These are phyloP conservation scores for Wickerhamomyces mucosus DNA, from an alignment of 805 yeast genomes.

Conservation along the genomic window DNA sequence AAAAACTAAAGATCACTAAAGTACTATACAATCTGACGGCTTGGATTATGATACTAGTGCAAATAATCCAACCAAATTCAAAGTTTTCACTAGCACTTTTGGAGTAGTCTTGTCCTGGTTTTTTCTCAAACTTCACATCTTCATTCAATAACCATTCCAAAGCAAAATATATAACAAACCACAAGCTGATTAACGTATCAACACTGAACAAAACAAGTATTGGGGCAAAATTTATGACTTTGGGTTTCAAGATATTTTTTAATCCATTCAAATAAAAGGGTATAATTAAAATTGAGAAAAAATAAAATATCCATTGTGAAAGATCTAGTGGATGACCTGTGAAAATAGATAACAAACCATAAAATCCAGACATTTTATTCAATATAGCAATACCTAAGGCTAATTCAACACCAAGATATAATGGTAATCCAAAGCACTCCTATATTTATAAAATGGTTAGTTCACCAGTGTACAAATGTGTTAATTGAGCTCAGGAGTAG, in stretches of 20 bases:
- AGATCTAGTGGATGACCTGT: slow-evolving; percentile 83
- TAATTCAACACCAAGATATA: slow-evolving; percentile 81
- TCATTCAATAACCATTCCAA: slow-evolving; percentile 65
- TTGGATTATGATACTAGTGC: slow-evolving; percentile 39
- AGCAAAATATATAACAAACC: slow-evolving; percentile 68
- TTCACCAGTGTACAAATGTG: too few species aligned
- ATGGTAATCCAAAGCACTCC: slow-evolving; percentile 62
- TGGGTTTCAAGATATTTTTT: slow-evolving; percentile 39
- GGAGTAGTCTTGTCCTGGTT: slow-evolving; percentile 20
- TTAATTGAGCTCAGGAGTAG: too few species aligned
- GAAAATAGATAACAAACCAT: slow-evolving; percentile 76
- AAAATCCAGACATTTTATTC: slow-evolving; percentile 83
- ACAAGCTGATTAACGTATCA: slow-evolving; percentile 58
- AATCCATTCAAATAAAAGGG: slow-evolving; percentile 59
- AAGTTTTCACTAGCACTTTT: slow-evolving; percentile 49
- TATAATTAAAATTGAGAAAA: slow-evolving; percentile 51
- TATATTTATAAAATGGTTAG: too few species aligned
- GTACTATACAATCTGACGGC: slow-evolving; percentile 50
- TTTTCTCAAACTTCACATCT: slow-evolving; percentile 16
- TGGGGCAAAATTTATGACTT: slow-evolving; percentile 51
- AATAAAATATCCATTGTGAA: slow-evolving; percentile 74
- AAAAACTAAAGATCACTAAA: slow-evolving; percentile 47
- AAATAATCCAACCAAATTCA: slow-evolving; percentile 48
- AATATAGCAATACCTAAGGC: slow-evolving; percentile 66
- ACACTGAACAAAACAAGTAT: slow-evolving; percentile 51